Evolutionary conservation across 2,329 filamentous ascomycete species (phyloP), one percentile per base, ranked within the genome.

Genomic region (Cordyceps militaris): DNA sequence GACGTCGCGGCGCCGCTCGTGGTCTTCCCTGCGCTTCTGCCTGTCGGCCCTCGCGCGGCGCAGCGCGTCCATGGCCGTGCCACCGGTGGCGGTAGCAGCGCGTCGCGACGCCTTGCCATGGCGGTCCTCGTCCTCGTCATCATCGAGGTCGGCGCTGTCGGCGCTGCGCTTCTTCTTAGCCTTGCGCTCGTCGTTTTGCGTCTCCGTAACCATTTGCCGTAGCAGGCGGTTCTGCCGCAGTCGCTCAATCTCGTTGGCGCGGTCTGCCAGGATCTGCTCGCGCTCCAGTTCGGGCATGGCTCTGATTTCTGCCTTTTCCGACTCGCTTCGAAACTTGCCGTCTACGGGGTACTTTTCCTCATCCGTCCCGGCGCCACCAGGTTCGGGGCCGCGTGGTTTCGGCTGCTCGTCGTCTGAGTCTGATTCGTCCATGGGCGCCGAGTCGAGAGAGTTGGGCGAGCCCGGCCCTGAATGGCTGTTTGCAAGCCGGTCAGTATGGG

Each of bases 351-450:
- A 94, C 57, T 87, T 77, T 67, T 86, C 81, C 56, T 82, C 80
- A 58, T 85, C 80, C 51, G 83, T 80, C 49, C 73, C 62, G 72
- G 71, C 65, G 64, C 67, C 61, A 67, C 73, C 62, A 72, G 71
- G 64, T 64, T 67, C 61, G 4, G 14, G 67, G 38, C 38, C n/a
- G 19, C 74, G 62, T 61, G 61, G 61, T 71, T 53, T 80, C 74
- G 56, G 79, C 73, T 58, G 78, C 75, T 77, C 75, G 43, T 69
- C 73, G 32, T 77, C 75, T 16, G 89, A 90, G 62, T 91, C 87
- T 47, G 88, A 94, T 70, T 94, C 89, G 60, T 93, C 91, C 91
- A 96, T 96, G 23, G 89, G 87, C 23, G 86, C 91, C 11, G 91
- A 96, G 66, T 87, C 82, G 54, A 88, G 82, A 6, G 91, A 96